Percentiles rank a stretch among this genome's conserved stretches.
These are phyloP conservation scores for Cytospora piceicola DNA, from an alignment of 2,329 filamentous ascomycete species.

Conservation along the genomic window DNA sequence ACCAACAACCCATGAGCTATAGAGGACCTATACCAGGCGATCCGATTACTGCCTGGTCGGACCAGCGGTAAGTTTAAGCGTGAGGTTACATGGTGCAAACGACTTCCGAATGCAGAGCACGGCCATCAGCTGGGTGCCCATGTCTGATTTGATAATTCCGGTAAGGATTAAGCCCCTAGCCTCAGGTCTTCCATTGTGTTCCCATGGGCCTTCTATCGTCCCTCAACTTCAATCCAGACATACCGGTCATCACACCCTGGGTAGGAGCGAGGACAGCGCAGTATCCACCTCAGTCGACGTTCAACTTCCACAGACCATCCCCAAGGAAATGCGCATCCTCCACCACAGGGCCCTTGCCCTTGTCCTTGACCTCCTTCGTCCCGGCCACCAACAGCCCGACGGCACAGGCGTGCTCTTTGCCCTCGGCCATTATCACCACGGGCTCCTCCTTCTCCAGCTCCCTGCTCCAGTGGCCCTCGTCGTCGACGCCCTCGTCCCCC, in stretches of 20 bases:
- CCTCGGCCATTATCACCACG: slow-evolving; percentile 89
- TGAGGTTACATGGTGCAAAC: background rate
- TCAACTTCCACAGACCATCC: slow-evolving; percentile 86
- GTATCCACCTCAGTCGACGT: slow-evolving; percentile 47
- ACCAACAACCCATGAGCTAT: background rate
- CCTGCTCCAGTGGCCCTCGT: slow-evolving; percentile 60
- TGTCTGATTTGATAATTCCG: background rate
- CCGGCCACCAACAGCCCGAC: slow-evolving; percentile 83
- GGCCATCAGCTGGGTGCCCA: background rate
- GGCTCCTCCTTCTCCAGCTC: slow-evolving; percentile 81
- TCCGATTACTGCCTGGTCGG: background rate
- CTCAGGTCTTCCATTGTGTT: too few relatives aligned
- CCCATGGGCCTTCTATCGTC: background rate
- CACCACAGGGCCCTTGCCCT: slow-evolving; percentile 92
- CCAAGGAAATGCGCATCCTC: slow-evolving; percentile 93
- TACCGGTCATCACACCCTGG: background rate
- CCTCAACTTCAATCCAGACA: background rate
- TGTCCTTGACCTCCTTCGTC: slow-evolving; percentile 89
- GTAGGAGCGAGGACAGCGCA: background rate
- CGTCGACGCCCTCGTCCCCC: slow-evolving; percentile 50
- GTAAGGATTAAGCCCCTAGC: background rate
- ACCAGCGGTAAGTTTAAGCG: background rate
- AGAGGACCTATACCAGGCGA: background rate
- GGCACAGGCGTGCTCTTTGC: slow-evolving; percentile 88
- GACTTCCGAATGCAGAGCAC: background rate